Evolutionary conservation across 2,329 filamentous ascomycete genomes (phyloP), one percentile per base, ranked within the genome.

Genomic region (Penicillium fuscoglaucum): DNA sequence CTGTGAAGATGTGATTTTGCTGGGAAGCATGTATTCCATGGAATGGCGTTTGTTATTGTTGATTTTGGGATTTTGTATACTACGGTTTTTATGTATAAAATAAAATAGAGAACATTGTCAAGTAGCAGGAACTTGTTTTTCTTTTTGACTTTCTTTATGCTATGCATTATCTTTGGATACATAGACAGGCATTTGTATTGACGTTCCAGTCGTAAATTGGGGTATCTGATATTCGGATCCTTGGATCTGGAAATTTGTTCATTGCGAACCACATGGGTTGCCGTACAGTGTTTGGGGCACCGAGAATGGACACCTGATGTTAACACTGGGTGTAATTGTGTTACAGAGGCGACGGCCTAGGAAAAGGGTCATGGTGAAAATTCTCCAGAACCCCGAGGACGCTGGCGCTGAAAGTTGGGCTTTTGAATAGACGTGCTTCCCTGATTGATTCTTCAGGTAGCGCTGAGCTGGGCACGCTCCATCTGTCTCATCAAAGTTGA

Each of bases 401-500:
- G 9, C 17, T 52, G 33, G 26, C 9, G 33, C 31, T n/a, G n/a
- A 19, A 13, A 1, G 12, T 12, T 29, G 43, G 29, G 41, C 28
- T 43, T 31, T n/a, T 40, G 4, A 26, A 24, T 33, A 44, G 9
- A 43, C n/a, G 33, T 26, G 49, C 12, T 28, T 41, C 13, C 13
- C 13, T 29, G 24, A 13, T 15, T n/a, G 35, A 31, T 12, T 40
- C 4, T 46, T 70, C 66, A 78, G 31, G 73, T 71, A 55, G 69
- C 70, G 6, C 75, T 73, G 55, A 82, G 69, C 58, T 78, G 74
- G 28, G 81, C 66, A 10, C 72, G 74, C 60, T 82, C 81, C 75
- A 82, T 80, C 68, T 78, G 79, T 54, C 80, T 75, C 68, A 78
- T 77, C 52, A 83, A 67, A 15, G 80, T 83, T 17, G 80, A 79